Evolutionary conservation across 164 flowering plant species (phyloP), one percentile per base, ranked within the genome.

Genomic region (Liquidambar formosana): DNA sequence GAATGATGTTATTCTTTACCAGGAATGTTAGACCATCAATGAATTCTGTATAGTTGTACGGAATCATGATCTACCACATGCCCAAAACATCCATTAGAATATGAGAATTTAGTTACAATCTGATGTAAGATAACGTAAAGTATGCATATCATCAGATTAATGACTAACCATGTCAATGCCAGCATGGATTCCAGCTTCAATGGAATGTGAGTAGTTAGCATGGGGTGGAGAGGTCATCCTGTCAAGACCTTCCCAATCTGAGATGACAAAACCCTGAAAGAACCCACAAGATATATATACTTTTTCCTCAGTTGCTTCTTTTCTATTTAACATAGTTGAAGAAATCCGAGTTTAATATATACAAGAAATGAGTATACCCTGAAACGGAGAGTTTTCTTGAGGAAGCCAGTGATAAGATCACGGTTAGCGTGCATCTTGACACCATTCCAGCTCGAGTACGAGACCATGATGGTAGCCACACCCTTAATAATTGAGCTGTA

Each of bases 191-290:
- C 76, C 79, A 9, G 73, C 54, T 13, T 56, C 19, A 27, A 82
- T 63, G 11, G 85, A 82, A 33, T 79, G 72, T 59, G 81, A 47
- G 41, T 82, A 79, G 74, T n/a, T 82, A 5, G 75, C 69, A 51
- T 79, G 79, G 8, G 74, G 70, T 25, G 85, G 85, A 57, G 75
- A 6, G 14, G 83, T 82, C 52, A 82, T 77, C 64, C 77, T 75
- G 67, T 80, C 81, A 18, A 80, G 66, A 0, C 83, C 83, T 41
- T 77, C 58, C 83, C 83, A 80, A 65, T 80, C 83, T 15, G 83
- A 80, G 54, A 78, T 80, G 22, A 80, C 83, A 72, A 80, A 81
- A 26, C 85, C 87, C 87, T 84, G 82, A 43, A 33, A 69, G 28
- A 18, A 43, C 33, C 22, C 45, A 19, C 44, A 15, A 61, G 23